These are phyloP conservation scores for Phanerodontia chrysosporium DNA, from an alignment of 768 basidiomycete species.

Conservation along the genomic window DNA sequence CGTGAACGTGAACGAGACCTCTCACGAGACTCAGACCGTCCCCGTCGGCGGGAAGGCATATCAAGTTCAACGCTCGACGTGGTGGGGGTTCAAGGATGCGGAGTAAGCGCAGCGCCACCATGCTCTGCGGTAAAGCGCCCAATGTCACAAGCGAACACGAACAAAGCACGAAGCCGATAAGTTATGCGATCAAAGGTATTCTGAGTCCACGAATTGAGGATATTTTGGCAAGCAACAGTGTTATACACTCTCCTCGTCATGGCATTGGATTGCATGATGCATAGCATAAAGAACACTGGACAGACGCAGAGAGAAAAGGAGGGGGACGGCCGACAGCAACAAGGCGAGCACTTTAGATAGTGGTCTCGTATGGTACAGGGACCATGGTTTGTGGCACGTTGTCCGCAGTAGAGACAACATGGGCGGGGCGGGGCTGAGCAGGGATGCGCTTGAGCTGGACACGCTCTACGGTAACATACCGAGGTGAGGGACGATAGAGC, in stretches of 20 bases:
- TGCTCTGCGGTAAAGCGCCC: neutral
- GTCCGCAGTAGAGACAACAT: slow-evolving; percentile 61
- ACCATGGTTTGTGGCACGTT: slow-evolving; percentile 92
- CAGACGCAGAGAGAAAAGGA: slow-evolving; percentile 14
- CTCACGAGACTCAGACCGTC: slow-evolving; percentile 20
- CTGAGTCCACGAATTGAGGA: too few relatives aligned
- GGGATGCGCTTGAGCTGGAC: slow-evolving; percentile 85
- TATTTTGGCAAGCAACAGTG: neutral
- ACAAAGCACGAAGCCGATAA: too few relatives aligned
- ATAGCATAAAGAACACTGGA: slow-evolving; percentile 17
- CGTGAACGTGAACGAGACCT: slow-evolving; percentile 22
- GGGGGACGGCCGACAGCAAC: slow-evolving; percentile 6
- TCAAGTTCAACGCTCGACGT: neutral
- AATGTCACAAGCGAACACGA: neutral
- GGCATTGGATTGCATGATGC: slow-evolving; percentile 20
- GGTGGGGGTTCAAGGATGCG: neutral
- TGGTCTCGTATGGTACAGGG: slow-evolving; percentile 94
- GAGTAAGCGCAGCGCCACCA: neutral
- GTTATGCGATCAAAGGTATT: too few relatives aligned
- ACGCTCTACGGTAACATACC: slow-evolving; percentile 47
- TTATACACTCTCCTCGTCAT: slow-evolving; percentile 15
- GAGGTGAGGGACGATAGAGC: neutral
- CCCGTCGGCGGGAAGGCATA: slow-evolving; percentile 26
- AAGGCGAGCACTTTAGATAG: slow-evolving; percentile 56
- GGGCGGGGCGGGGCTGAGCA: slow-evolving; percentile 74